These are phyloP conservation scores for Hyphopichia homilentoma DNA, from an alignment of 805 yeast genomes.

Conservation along the genomic window DNA sequence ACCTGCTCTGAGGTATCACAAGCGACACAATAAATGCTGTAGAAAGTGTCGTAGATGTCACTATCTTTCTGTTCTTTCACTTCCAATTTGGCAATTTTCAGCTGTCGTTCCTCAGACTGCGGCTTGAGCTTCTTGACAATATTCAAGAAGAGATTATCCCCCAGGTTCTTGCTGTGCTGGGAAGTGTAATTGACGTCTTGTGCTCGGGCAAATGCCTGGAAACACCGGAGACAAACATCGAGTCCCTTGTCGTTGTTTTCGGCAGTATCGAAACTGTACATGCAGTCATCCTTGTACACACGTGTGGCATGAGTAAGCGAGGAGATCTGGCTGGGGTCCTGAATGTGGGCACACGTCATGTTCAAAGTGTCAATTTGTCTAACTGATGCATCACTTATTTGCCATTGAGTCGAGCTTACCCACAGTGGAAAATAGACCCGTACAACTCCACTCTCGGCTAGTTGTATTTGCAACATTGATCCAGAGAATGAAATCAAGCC, in stretches of 20 bases:
- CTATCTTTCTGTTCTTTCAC: slow-evolving; percentile 60
- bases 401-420: no score
- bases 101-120: slow-evolving; percentile 22
- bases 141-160: slow-evolving; percentile 59
- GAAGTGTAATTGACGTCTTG: slow-evolving; percentile 45
- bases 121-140: slow-evolving; percentile 51
- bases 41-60: slow-evolving; percentile 51
- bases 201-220: slow-evolving; percentile 60
- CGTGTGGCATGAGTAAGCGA: slow-evolving; percentile 21
- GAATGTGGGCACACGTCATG: no score
- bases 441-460: no score
- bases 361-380: no score
- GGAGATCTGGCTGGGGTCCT: no score
- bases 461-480: no score
- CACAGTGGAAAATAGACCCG: no score
- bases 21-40: slow-evolving; percentile 38
- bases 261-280: slow-evolving; percentile 76
- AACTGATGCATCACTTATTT: no score
- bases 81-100: slow-evolving; percentile 63
- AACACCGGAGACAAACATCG: slow-evolving; percentile 73
- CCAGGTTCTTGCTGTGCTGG: slow-evolving; percentile 49
- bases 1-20: slow-evolving; percentile 22
- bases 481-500: no score
- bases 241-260: slow-evolving; percentile 49
- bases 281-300: slow-evolving; percentile 86